phyloP scores from a whole-genome alignment of 345 rosid genomes.

The Boechera retrofracta region DNA sequence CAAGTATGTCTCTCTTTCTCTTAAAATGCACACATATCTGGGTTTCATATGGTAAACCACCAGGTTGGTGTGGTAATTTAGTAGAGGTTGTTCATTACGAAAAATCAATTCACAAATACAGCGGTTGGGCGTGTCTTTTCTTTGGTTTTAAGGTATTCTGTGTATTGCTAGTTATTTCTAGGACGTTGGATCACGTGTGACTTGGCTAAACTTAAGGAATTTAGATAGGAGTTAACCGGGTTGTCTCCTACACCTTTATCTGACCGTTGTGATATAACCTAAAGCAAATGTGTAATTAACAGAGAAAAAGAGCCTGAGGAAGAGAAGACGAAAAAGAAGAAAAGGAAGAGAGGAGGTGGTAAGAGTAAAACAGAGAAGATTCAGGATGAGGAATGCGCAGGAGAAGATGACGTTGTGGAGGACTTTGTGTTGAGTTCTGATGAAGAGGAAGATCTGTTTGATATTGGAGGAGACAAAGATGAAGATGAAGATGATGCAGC shows the following conservation, averaged over 20 bases:
- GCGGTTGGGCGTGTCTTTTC: not conserved
- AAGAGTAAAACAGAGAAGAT: slow-evolving; percentile 48
- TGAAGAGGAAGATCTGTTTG: slow-evolving; percentile 58
- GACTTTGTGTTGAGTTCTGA: slow-evolving; percentile 91
- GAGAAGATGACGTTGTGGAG: slow-evolving; percentile 86
- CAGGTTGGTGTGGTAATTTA: not conserved
- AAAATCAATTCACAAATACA: not conserved
- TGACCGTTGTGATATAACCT: not conserved
- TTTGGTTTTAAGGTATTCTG: not conserved
- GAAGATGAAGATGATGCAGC: slow-evolving; percentile 41
- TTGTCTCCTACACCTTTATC: not conserved
- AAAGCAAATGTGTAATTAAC: slow-evolving; percentile 26
- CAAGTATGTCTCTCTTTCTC: slow-evolving; percentile 53
- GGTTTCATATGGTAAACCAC: not conserved
- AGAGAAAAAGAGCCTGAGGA: slow-evolving; percentile 56
- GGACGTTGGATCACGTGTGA: not conserved
- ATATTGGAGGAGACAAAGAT: slow-evolving; percentile 41
- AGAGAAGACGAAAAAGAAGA: slow-evolving; percentile 53
- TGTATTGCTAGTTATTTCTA: not conserved
- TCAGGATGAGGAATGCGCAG: slow-evolving; percentile 46
- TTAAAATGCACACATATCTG: not conserved
- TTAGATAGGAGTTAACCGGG: not conserved
- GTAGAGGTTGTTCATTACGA: not conserved
- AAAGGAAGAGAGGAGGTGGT: slow-evolving; percentile 49
- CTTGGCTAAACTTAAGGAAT: not conserved